phyloP scores from a whole-genome alignment of 2,329 filamentous ascomycete genomes.

The Verticillium dahliae region DNA sequence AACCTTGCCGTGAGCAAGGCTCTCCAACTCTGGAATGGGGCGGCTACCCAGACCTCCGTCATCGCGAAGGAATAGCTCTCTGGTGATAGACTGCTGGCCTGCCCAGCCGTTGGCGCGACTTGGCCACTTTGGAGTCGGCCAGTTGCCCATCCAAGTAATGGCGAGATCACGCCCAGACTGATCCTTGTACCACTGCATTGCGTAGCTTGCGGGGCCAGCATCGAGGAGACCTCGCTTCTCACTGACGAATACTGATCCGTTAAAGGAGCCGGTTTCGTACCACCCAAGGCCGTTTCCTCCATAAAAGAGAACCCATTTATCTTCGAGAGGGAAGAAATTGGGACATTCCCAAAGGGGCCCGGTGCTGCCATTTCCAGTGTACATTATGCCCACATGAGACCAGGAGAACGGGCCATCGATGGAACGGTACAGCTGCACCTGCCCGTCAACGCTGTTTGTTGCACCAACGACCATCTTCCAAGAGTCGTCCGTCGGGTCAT shows the following conservation, averaged over 20 bases:
- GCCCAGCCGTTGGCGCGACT: conserved; percentile 21
- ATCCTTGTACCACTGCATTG: conserved; percentile 23
- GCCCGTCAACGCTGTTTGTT: conserved; percentile 10
- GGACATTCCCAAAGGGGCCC: conserved; percentile 19
- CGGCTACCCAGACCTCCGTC: conserved; percentile 19
- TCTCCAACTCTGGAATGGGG: conserved; percentile 15
- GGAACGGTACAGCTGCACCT: conserved; percentile 15
- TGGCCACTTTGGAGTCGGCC: conserved; percentile 17
- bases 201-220: conserved; percentile 18
- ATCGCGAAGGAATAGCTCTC: conserved; percentile 19
- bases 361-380: conserved; percentile 16
- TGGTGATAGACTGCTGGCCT: conserved; percentile 18
- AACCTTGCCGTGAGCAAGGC: conserved; percentile 11
- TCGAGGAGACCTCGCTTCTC: conserved; percentile 18
- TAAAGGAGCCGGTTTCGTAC: conserved; percentile 17
- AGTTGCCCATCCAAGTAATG: conserved; percentile 19
- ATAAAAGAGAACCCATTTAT: conserved; percentile 20
- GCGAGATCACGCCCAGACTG: conserved; percentile 17
- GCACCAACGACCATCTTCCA: conserved; percentile 17
- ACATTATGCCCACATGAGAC: conserved; percentile 14
- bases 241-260: conserved; percentile 15
- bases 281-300: conserved; percentile 12
- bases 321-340: conserved; percentile 18
- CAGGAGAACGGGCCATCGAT: conserved; percentile 11
- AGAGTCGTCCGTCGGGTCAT: conserved; percentile 14